phyloP scores from a whole-genome alignment of 2,329 filamentous ascomycete genomes.

The Ophiostoma triangulosporum region DNA sequence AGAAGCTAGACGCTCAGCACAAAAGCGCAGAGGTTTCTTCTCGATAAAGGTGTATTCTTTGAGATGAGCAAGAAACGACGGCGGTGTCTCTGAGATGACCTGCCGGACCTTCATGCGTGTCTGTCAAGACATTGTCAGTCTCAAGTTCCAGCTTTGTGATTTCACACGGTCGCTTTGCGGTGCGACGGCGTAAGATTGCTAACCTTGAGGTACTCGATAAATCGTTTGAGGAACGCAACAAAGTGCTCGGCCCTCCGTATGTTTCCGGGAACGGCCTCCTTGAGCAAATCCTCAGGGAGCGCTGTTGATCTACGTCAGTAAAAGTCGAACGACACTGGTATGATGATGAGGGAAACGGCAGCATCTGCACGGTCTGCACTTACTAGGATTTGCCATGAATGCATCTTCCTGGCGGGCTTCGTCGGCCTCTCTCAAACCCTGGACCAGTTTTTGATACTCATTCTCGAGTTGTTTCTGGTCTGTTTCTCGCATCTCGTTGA shows the following conservation, averaged over 20 bases:
- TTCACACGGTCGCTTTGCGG: not conserved
- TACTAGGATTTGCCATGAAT: conserved; percentile 84
- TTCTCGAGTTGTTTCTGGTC: conserved; percentile 89
- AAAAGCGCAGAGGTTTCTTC: conserved; percentile 87
- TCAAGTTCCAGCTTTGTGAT: not conserved
- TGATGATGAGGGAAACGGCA: too few species aligned
- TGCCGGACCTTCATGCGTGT: conserved; percentile 97
- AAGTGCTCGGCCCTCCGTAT: conserved; percentile 95
- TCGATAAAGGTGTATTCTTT: conserved; percentile 97
- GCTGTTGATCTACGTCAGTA: conserved; percentile 28
- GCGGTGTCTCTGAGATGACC: conserved; percentile 92
- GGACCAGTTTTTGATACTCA: conserved; percentile 90
- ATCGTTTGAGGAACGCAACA: conserved; percentile 83
- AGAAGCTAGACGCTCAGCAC: conserved; percentile 85
- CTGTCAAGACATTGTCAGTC: conserved; percentile 30
- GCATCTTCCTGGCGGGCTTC: conserved; percentile 85
- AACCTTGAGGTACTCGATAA: conserved; percentile 89
- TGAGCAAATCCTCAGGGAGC: conserved; percentile 82
- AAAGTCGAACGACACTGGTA: too few species aligned
- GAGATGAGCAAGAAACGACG: conserved; percentile 82
- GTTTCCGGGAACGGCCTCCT: conserved; percentile 92
- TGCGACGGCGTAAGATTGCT: not conserved
- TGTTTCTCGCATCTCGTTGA: conserved; percentile 87
- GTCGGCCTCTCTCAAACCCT: conserved; percentile 77
- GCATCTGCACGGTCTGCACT: not conserved